Evolutionary conservation across 2,329 filamentous ascomycete genomes (phyloP).

Genomic region (Phyllosticta citribraziliensis): DNA sequence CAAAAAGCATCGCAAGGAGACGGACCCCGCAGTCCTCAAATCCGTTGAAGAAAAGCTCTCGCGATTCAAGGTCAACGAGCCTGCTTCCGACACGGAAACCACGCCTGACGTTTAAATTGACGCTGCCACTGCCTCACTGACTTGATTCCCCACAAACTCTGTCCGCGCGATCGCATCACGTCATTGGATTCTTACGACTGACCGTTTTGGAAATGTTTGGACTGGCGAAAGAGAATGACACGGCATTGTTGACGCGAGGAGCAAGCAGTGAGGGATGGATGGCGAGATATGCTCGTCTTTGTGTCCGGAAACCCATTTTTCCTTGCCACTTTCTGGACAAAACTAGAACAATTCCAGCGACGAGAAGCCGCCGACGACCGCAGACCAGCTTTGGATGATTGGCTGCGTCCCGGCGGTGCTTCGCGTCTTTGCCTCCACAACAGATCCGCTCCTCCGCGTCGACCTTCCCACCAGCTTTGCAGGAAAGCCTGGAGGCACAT

Average conservation of each 20-base stretch:
- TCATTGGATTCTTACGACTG: neutral
- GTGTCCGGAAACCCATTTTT: neutral
- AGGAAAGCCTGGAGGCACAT: neutral
- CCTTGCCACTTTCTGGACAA: neutral
- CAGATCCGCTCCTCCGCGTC: neutral
- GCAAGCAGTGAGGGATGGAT: neutral
- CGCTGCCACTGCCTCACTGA: neutral
- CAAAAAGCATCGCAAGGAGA: constrained; percentile 47
- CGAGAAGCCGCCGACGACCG: neutral
- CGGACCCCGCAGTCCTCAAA: constrained; percentile 51
- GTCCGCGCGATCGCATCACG: neutral
- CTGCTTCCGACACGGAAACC: neutral
- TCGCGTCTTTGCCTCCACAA: neutral
- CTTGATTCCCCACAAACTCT: neutral
- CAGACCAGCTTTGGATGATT: neutral
- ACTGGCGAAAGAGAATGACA: neutral
- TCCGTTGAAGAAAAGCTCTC: constrained; percentile 47
- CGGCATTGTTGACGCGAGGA: neutral
- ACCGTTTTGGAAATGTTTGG: neutral
- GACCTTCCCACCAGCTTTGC: neutral
- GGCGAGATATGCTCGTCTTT: neutral
- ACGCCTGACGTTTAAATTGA: neutral
- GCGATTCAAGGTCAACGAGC: constrained; percentile 14
- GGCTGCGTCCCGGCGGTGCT: neutral
- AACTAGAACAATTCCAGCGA: neutral